Conservation (phyloP, 495 filamentous ascomycete genomes). For the Talaromyces ruber region DNA sequence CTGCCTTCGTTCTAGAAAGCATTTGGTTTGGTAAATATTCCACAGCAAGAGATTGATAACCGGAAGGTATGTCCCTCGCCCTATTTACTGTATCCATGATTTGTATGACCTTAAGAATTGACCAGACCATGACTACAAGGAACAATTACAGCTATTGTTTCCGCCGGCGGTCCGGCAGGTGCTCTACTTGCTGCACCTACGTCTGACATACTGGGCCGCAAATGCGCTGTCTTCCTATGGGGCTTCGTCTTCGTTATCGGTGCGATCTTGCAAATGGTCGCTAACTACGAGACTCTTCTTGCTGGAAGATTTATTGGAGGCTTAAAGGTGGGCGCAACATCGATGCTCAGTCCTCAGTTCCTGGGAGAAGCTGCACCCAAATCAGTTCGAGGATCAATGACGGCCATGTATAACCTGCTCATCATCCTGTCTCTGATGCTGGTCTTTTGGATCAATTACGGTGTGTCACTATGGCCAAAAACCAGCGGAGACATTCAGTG, state of each 20-base stretch:
- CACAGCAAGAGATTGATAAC: neutral
- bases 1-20: conserved; percentile 47
- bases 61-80: neutral
- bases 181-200: neutral
- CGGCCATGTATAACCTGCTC: neutral
- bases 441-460: neutral
- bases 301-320: neutral
- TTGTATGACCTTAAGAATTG: neutral
- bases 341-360: neutral
- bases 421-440: neutral
- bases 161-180: neutral
- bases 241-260: neutral
- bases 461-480: neutral
- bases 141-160: neutral
- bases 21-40: neutral
- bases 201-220: neutral
- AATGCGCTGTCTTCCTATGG: neutral
- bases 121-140: neutral
- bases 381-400: neutral
- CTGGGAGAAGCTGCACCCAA: neutral
- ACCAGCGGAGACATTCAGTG: neutral
- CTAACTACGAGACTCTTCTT: neutral
- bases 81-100: neutral
- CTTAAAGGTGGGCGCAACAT: neutral
- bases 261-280: neutral